phyloP scores from a whole-genome alignment of 2,329 filamentous ascomycete species.

The Purpureocillium lavendulum region DNA sequence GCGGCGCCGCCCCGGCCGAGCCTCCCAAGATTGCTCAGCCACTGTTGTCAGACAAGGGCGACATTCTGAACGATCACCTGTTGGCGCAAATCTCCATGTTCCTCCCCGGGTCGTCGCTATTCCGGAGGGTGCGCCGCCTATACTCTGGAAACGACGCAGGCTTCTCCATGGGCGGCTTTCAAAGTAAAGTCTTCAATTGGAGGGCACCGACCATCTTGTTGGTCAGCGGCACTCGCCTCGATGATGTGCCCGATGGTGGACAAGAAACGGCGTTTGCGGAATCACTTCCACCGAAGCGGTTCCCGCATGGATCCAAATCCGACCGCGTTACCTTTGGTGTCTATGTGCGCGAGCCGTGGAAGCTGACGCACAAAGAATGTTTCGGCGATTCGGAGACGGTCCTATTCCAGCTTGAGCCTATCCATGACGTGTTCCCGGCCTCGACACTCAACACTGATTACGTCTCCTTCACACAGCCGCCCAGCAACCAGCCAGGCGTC shows the following conservation, averaged over 20 bases:
- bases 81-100: constrained; percentile 68
- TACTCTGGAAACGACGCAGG: constrained; percentile 65
- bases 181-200: constrained; percentile 71
- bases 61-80: constrained; percentile 56
- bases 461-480: constrained; percentile 56
- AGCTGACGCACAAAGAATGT: constrained; percentile 56
- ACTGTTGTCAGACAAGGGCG: constrained; percentile 40
- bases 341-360: constrained; percentile 61
- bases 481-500: constrained; percentile 51
- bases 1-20: constrained; percentile 2
- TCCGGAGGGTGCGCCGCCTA: constrained; percentile 55
- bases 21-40: constrained; percentile 30
- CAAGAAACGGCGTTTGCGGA: constrained; percentile 50
- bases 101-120: constrained; percentile 55
- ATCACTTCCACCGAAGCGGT: constrained; percentile 54
- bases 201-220: constrained; percentile 64
- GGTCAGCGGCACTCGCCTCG: constrained; percentile 56
- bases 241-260: constrained; percentile 36
- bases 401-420: constrained; percentile 64
- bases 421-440: constrained; percentile 62
- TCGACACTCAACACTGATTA: constrained; percentile 60
- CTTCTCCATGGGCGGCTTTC: constrained; percentile 71
- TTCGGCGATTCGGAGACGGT: constrained; percentile 57
- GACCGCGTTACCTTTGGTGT: constrained; percentile 57
- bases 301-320: constrained; percentile 40